phyloP scores from a whole-genome alignment of 805 yeast species.

The Candida yuanshanica region DNA sequence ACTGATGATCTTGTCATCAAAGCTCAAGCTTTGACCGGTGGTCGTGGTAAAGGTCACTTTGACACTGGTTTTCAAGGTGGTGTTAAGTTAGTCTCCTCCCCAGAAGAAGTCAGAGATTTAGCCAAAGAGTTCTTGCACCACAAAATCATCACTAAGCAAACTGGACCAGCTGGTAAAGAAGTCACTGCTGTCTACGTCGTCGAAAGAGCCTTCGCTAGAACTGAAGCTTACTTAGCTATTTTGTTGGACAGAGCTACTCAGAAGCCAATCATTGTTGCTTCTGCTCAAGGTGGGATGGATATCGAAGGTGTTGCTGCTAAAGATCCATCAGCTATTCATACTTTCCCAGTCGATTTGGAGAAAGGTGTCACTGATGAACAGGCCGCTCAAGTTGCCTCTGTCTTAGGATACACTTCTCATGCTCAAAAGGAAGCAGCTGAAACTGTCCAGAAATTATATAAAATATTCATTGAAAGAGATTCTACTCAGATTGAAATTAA shows the following conservation, averaged over 20 bases:
- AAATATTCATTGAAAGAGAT: slow-evolving; percentile 85
- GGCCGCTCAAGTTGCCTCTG: slow-evolving; percentile 72
- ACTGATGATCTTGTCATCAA: slow-evolving; percentile 86
- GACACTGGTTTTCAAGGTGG: slow-evolving; percentile 96
- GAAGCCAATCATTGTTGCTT: slow-evolving; percentile 89
- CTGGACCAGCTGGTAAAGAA: slow-evolving; percentile 95
- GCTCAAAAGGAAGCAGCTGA: slow-evolving; percentile 85
- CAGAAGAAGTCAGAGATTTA: slow-evolving; percentile 81
- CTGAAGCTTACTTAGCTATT: slow-evolving; percentile 94
- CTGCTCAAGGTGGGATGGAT: slow-evolving; percentile 99
- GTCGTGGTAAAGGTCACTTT: slow-evolving; percentile 98
- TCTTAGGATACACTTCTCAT: slow-evolving; percentile 72
- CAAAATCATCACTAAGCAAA: slow-evolving; percentile 94
- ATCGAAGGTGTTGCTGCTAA: slow-evolving; percentile 96
- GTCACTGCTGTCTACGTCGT: slow-evolving; percentile 95
- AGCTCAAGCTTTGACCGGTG: slow-evolving; percentile 99
- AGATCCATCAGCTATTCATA: slow-evolving; percentile 87
- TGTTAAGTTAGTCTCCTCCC: slow-evolving; percentile 79
- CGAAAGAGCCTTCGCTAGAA: slow-evolving; percentile 87
- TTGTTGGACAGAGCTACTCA: slow-evolving; percentile 91
- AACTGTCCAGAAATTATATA: slow-evolving; percentile 79
- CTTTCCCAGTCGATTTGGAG: slow-evolving; percentile 72
- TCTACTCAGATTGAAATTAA: slow-evolving; percentile 98
- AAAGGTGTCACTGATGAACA: slow-evolving; percentile 73
- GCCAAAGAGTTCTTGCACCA: slow-evolving; percentile 89